phyloP scores from a whole-genome alignment of 78 protist species.

The Chrysochromulina tobinii region DNA sequence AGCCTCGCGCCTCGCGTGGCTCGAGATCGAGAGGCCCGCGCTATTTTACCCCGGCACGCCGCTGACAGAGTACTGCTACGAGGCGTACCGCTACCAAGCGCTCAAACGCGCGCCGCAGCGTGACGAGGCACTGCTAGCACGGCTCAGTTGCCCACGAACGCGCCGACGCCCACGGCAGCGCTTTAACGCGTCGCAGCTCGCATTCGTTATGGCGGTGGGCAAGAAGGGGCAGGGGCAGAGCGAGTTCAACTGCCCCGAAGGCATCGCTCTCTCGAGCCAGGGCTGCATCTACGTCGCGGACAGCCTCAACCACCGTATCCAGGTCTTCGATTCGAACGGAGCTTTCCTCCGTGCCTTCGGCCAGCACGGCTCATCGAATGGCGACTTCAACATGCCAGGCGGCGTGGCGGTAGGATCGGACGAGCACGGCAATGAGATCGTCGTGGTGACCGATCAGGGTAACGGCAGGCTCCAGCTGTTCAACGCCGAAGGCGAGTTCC shows the following conservation, averaged over 20 bases:
- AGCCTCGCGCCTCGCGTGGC: not conserved
- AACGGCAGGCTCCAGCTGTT: not conserved
- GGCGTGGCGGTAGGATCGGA: not conserved
- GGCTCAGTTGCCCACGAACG: not conserved
- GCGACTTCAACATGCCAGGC: not conserved
- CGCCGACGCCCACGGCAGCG: not conserved
- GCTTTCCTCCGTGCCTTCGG: not conserved
- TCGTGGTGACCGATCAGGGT: not conserved
- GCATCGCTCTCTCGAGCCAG: not conserved
- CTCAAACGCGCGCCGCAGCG: not conserved
- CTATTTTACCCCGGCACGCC: not conserved
- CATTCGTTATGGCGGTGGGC: not conserved
- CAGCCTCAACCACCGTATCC: not conserved
- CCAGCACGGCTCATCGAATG: not conserved
- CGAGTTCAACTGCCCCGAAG: not conserved
- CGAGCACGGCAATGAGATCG: not conserved
- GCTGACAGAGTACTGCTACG: not conserved
- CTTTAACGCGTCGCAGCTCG: not conserved
- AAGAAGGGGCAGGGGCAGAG: not conserved
- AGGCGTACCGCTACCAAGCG: constrained; percentile 1
- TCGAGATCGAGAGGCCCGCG: not conserved
- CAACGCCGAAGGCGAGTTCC: not conserved
- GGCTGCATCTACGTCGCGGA: not conserved
- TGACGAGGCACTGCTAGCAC: not conserved
- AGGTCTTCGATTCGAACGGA: not conserved